Evolutionary conservation across 164 flowering plant genomes (phyloP).

Genomic region (Protea cynaroides): DNA sequence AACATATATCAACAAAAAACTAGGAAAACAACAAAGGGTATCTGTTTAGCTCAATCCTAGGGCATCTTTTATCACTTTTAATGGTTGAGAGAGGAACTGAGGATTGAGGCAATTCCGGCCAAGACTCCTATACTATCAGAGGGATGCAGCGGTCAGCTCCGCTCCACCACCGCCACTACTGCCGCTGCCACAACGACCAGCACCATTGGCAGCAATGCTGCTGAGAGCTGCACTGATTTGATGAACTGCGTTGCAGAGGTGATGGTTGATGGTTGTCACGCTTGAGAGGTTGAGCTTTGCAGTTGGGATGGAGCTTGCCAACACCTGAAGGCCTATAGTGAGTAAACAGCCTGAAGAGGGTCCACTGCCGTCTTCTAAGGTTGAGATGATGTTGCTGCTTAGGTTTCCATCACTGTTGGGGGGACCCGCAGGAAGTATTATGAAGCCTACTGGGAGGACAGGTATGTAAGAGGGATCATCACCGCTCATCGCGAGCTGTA

Average conservation of each 20-base stretch:
- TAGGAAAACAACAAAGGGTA: too few relatives aligned
- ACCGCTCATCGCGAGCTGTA: constrained; percentile 77
- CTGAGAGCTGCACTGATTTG: constrained; percentile 58
- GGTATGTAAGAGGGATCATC: constrained; percentile 90
- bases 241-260: constrained; percentile 56
- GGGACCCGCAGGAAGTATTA: constrained; percentile 36
- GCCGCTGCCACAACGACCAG: constrained; percentile 8
- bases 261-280: constrained; percentile 66
- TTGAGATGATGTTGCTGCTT: background rate
- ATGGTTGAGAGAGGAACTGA: constrained; percentile 7
- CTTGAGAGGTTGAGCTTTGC: constrained; percentile 73
- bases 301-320: constrained; percentile 62
- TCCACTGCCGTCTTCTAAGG: constrained; percentile 7
- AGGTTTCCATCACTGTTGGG: constrained; percentile 2
- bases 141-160: constrained; percentile 20
- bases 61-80: background rate
- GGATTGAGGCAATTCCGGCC: constrained; percentile 20
- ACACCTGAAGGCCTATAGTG: constrained; percentile 75
- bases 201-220: constrained; percentile 6
- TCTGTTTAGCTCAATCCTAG: too few relatives aligned
- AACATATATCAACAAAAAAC: too few relatives aligned
- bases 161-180: constrained; percentile 11
- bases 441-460: constrained; percentile 77
- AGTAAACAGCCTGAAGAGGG: constrained; percentile 53
- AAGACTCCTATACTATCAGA: constrained; percentile 9